Percentiles rank a stretch among this genome's conserved stretches.
Evolutionary conservation across 176 grass and related monocot species (phyloP).

Genomic region (Triticum monococcum): DNA sequence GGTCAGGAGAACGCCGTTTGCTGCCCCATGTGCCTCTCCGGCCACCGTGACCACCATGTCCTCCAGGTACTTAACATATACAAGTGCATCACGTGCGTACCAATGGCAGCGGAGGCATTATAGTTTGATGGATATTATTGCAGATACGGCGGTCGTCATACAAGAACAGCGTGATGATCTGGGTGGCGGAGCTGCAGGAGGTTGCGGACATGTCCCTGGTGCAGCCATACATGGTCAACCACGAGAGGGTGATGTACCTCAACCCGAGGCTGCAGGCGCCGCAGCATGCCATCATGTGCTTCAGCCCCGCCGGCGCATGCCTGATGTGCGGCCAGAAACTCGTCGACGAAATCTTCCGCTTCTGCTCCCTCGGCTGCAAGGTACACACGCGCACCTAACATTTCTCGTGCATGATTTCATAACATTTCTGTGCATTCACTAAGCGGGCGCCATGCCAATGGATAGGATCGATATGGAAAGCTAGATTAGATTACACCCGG

Average conservation of each 20-base stretch:
- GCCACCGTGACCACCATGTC: background rate
- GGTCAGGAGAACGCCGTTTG: background rate
- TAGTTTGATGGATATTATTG: too few species aligned
- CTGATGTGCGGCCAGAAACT: background rate
- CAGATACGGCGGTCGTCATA: too few species aligned
- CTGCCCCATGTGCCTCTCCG: background rate
- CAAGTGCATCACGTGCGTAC: background rate
- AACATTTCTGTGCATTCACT: background rate
- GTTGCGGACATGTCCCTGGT: background rate
- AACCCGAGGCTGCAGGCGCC: background rate
- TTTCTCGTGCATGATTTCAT: background rate
- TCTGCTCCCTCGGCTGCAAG: conserved; percentile 99
- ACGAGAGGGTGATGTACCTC: background rate
- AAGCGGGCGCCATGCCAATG: background rate
- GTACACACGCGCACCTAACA: background rate
- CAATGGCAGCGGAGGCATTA: background rate
- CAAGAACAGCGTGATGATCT: too few species aligned
- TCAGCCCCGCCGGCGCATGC: background rate
- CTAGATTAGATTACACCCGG: background rate
- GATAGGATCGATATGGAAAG: background rate
- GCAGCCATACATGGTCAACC: background rate
- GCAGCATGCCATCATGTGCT: background rate
- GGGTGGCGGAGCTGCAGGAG: background rate
- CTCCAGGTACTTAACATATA: conserved; percentile 1
- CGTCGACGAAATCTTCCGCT: conserved; percentile 60